Conservation (phyloP, 2,329 filamentous ascomycete genomes). For the Neofusicoccum laricinum region DNA sequence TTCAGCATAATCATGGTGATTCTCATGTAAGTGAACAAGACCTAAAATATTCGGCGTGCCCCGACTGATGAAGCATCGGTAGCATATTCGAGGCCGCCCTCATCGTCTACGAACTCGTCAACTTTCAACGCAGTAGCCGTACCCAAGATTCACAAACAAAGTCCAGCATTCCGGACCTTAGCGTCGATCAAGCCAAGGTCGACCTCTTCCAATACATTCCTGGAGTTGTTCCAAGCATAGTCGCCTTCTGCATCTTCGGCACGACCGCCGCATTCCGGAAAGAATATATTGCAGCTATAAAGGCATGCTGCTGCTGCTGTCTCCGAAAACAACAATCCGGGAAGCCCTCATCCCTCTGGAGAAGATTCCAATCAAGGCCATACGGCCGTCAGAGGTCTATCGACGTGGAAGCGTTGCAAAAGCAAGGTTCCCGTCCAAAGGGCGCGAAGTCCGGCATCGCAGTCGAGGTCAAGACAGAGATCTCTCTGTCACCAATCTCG, state of each 20-base stretch:
- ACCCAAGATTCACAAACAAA: neutral
- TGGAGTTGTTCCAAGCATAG: neutral
- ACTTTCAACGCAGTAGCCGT: neutral
- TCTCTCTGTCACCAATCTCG: neutral
- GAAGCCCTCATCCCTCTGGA: neutral
- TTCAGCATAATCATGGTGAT: slow-evolving; percentile 9
- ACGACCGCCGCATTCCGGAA: neutral
- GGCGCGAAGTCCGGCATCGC: neutral
- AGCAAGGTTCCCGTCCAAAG: neutral
- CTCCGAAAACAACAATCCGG: neutral
- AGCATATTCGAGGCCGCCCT: slow-evolving; percentile 9
- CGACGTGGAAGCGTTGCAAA: neutral
- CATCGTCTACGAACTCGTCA: slow-evolving; percentile 6
- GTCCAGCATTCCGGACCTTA: neutral
- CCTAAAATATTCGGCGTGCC: neutral
- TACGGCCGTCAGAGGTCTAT: neutral
- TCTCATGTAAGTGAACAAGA: neutral
- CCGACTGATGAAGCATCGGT: neutral
- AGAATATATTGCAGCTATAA: neutral
- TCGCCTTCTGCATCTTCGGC: slow-evolving; percentile 11
- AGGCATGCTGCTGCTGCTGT: neutral
- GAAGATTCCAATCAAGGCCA: neutral
- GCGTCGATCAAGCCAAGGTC: neutral
- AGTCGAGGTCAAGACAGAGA: neutral
- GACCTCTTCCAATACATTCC: slow-evolving; percentile 11